Conservation (phyloP, 441 rosid genomes). For the Rhodomyrtus psidioides region DNA sequence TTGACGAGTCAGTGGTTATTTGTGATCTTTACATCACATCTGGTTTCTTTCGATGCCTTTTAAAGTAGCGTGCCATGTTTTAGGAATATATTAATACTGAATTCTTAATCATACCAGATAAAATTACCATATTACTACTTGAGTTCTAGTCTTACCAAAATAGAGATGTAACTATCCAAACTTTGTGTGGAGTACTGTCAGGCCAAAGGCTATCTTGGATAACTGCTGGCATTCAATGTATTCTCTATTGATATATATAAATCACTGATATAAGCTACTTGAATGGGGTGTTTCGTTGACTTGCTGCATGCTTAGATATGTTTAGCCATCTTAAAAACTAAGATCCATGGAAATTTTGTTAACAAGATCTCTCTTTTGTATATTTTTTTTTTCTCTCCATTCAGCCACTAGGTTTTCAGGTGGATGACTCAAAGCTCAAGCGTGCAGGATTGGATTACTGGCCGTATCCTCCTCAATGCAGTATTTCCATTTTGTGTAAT, state of each 20-base stretch:
- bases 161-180: not conserved
- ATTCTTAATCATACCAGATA: not conserved
- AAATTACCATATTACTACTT: not conserved
- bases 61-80: not conserved
- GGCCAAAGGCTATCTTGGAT: not conserved
- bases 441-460: slow-evolving; percentile 98
- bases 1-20: not conserved
- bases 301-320: not conserved
- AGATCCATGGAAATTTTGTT: not conserved
- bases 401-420: slow-evolving; percentile 89
- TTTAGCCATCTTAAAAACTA: not conserved
- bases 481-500: not conserved
- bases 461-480: slow-evolving; percentile 69
- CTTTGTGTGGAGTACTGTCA: not conserved
- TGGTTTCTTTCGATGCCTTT: not conserved
- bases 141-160: not conserved
- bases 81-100: not conserved
- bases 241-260: not conserved
- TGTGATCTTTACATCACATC: not conserved
- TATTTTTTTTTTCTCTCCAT: not conserved
- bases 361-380: not conserved
- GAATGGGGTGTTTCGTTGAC: not conserved
- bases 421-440: slow-evolving; percentile 76
- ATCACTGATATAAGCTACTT: not conserved
- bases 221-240: not conserved